Evolutionary conservation across 306 rosid genomes (phyloP).

Genomic region (Medicago ruthenica): DNA sequence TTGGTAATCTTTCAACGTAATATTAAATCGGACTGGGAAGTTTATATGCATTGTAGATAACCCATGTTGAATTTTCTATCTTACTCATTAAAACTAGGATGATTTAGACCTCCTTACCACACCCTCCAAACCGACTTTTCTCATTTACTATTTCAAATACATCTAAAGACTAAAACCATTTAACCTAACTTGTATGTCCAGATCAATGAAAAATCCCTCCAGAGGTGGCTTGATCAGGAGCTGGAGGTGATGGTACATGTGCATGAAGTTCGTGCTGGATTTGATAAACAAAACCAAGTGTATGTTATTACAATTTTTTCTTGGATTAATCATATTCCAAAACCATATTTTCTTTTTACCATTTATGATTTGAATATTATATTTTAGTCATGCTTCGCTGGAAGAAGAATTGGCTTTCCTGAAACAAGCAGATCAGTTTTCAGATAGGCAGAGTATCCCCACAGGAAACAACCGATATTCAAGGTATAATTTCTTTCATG

Average conservation of each 20-base stretch:
- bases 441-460: conserved; percentile 53
- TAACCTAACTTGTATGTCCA: conserved; percentile 44
- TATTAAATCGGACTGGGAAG: conserved; percentile 26
- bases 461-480: conserved; percentile 56
- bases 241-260: conserved; percentile 76
- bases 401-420: conserved; percentile 69
- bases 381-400: conserved; percentile 63
- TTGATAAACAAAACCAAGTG: conserved; percentile 75
- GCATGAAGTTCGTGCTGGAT: conserved; percentile 78
- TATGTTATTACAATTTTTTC: conserved; percentile 46
- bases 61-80: conserved; percentile 29
- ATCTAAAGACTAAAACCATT: conserved; percentile 9
- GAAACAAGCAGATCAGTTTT: conserved; percentile 61
- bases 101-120: background rate
- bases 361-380: conserved; percentile 39
- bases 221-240: conserved; percentile 85
- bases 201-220: conserved; percentile 70
- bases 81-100: background rate
- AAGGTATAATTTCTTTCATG: conserved; percentile 48
- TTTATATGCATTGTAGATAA: conserved; percentile 26
- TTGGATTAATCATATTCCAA: conserved; percentile 12
- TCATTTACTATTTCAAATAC: conserved; percentile 12
- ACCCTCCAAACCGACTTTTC: conserved; percentile 3
- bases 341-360: conserved; percentile 22
- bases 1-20: conserved; percentile 11